Evolutionary conservation across 176 grass and related monocot species (phyloP).

Genomic region (Avena insularis): DNA sequence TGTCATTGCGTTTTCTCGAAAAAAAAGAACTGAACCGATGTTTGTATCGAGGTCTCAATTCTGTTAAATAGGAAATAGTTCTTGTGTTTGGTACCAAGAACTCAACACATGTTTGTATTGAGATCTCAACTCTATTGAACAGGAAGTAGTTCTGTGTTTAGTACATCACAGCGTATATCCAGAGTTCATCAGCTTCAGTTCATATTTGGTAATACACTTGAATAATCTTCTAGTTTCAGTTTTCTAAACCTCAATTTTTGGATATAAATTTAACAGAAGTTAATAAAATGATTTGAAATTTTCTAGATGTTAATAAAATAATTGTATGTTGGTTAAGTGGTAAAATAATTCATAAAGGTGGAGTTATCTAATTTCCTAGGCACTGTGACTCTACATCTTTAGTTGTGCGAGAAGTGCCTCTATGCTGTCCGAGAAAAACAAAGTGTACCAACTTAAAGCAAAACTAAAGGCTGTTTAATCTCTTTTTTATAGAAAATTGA

Average conservation of each 20-base stretch:
- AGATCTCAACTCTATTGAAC: neutral
- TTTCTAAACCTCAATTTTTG: neutral
- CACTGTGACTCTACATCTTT: neutral
- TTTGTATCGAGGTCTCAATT: neutral
- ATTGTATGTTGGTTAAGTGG: neutral
- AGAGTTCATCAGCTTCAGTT: conserved; percentile 5
- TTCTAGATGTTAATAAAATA: neutral
- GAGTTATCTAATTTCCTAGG: neutral
- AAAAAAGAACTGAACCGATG: neutral
- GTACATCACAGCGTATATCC: neutral
- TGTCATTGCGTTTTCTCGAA: too few species aligned
- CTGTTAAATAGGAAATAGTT: neutral
- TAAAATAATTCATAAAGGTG: conserved; percentile 5
- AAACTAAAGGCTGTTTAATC: neutral
- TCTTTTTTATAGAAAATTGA: neutral
- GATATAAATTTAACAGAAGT: neutral
- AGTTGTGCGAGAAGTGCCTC: neutral
- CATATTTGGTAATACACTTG: neutral
- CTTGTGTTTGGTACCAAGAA: neutral
- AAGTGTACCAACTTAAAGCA: neutral
- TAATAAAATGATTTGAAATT: neutral
- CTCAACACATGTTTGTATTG: neutral
- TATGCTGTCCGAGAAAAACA: neutral
- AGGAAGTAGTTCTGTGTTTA: neutral
- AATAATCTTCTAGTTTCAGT: neutral